Conservation (phyloP, 129 eudicot species). For the Smallanthus sonchifolius region DNA sequence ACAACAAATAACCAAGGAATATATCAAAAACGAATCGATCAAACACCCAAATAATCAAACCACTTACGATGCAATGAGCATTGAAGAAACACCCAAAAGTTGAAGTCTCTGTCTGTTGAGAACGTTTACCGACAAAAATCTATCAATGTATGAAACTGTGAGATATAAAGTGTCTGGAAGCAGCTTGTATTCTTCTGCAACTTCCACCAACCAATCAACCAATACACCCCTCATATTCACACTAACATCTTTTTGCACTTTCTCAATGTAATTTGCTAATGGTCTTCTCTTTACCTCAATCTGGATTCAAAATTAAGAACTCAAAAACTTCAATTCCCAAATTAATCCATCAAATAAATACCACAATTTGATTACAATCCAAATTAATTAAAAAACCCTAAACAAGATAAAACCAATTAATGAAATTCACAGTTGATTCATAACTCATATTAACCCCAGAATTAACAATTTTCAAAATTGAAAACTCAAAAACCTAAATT, state of each 20-base stretch:
- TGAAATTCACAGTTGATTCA: no score
- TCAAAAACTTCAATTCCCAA: no score
- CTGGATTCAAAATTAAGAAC: conserved; percentile 17
- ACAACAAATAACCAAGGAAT: not conserved
- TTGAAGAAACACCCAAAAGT: conserved; percentile 87
- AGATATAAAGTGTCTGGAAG: conserved; percentile 67
- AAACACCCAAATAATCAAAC: not conserved
- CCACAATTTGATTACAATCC: no score
- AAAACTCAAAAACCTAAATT: not conserved
- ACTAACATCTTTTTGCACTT: conserved; percentile 15
- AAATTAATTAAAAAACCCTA: no score
- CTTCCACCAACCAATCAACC: conserved; percentile 37
- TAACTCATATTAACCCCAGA: no score
- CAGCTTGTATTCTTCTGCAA: conserved; percentile 77
- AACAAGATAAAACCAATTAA: no score
- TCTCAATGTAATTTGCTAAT: conserved; percentile 53
- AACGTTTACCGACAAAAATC: conserved; percentile 51
- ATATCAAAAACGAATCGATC: not conserved
- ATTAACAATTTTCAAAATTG: not conserved
- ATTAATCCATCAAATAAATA: no score
- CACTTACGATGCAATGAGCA: conserved; percentile 90
- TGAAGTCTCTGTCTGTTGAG: conserved; percentile 67
- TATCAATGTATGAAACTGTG: conserved; percentile 67
- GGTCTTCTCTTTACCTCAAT: conserved; percentile 74
- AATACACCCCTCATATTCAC: no score